Evolutionary conservation across 495 filamentous ascomycete species (phyloP).

Genomic region (Cairneyella variabilis): DNA sequence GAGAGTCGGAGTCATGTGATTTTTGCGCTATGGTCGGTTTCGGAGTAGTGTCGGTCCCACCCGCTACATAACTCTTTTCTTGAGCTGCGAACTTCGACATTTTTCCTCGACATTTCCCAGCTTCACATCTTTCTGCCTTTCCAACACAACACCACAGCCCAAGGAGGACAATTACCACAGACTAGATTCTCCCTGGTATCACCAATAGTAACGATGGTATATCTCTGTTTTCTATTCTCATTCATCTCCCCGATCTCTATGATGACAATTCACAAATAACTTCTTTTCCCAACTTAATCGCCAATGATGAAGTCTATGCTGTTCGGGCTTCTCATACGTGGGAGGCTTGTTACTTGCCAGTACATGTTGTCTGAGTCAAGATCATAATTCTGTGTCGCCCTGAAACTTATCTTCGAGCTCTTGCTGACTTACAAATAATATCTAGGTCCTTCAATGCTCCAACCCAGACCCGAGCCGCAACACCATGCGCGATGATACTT

Average conservation of each 20-base stretch:
- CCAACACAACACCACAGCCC: too few relatives aligned
- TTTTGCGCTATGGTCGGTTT: too few relatives aligned
- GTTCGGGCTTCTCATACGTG: constrained; percentile 62
- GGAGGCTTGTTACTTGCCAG: constrained; percentile 95
- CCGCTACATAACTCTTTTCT: too few relatives aligned
- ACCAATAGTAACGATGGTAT: constrained; percentile 10
- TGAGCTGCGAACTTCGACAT: too few relatives aligned
- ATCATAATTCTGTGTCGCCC: background rate
- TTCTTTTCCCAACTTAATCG: constrained; percentile 95
- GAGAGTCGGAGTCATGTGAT: too few relatives aligned
- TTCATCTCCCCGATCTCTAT: constrained; percentile 41
- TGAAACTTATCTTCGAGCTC: background rate
- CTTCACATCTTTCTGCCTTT: too few relatives aligned
- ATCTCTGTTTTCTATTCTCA: background rate
- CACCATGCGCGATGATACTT: background rate
- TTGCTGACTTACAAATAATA: constrained; percentile 19
- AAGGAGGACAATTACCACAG: too few relatives aligned
- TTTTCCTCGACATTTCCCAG: too few relatives aligned
- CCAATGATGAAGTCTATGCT: constrained; percentile 77
- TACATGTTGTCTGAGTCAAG: constrained; percentile 80
- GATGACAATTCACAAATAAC: constrained; percentile 79
- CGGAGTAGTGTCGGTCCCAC: too few relatives aligned
- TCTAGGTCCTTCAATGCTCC: constrained; percentile 24
- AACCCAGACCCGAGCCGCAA: background rate
- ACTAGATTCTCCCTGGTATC: too few relatives aligned